Evolutionary conservation across 1,284 basidiomycete genomes (phyloP).

Genomic region (Trichosporon sp.): DNA sequence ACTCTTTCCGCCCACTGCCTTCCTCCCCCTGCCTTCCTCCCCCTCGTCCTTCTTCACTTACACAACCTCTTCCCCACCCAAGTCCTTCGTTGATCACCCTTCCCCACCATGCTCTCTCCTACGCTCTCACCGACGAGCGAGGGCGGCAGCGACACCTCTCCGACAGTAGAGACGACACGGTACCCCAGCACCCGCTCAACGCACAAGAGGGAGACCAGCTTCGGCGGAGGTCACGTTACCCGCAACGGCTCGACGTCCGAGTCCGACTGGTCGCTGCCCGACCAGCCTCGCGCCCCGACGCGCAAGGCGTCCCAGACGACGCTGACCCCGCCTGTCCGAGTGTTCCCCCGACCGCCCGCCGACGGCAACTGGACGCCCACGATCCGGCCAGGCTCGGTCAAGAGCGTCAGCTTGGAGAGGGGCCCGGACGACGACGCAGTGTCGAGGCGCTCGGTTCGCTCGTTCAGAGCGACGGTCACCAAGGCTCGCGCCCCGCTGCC

Average conservation of each 20-base stretch:
- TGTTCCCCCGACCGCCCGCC: constrained; percentile 7
- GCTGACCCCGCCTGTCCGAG: constrained; percentile 2
- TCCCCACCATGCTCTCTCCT: not conserved
- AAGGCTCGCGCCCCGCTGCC: not conserved
- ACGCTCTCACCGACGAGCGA: not conserved
- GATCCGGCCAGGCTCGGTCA: constrained; percentile 20
- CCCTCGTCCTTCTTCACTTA: too few species aligned
- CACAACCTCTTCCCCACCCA: not conserved
- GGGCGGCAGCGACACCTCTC: not conserved
- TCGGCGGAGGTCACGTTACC: not conserved
- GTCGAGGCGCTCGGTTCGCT: constrained; percentile 16
- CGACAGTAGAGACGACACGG: not conserved
- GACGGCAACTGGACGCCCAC: constrained; percentile 4
- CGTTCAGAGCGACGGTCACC: not conserved
- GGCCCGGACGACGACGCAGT: constrained; percentile 15
- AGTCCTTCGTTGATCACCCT: not conserved
- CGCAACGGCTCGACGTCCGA: constrained; percentile 3
- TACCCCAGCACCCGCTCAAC: not conserved
- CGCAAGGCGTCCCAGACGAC: not conserved
- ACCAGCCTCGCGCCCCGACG: not conserved
- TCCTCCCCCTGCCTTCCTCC: not conserved
- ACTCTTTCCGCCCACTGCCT: not conserved
- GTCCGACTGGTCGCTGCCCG: constrained; percentile 1
- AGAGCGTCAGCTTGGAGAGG: constrained; percentile 10
- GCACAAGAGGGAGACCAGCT: not conserved